phyloP scores from a whole-genome alignment of 2,329 filamentous ascomycete genomes.

The Chalara sp. region DNA sequence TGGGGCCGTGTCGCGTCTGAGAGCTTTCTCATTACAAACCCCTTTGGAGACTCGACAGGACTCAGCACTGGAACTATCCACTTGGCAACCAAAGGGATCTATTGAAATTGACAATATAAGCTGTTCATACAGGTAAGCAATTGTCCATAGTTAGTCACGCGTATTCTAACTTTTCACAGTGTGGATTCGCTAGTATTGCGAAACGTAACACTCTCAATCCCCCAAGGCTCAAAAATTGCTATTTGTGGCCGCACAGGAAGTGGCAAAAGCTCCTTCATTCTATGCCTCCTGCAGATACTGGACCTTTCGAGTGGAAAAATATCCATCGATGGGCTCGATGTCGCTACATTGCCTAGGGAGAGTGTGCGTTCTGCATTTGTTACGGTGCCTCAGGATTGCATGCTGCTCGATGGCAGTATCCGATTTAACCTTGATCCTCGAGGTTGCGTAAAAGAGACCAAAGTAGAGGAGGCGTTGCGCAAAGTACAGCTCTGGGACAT shows the following conservation, averaged over 20 bases:
- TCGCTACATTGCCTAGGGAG: constrained; percentile 74
- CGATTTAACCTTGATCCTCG: constrained; percentile 88
- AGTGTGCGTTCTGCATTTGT: constrained; percentile 86
- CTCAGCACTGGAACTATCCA: background rate
- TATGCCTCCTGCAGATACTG: constrained; percentile 83
- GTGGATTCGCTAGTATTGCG: background rate
- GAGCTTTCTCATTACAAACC: constrained; percentile 39
- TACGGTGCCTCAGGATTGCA: constrained; percentile 92
- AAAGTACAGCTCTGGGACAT: constrained; percentile 49
- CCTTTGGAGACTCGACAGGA: constrained; percentile 1
- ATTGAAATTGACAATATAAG: constrained; percentile 24
- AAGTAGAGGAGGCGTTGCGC: constrained; percentile 75
- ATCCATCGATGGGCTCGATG: constrained; percentile 77
- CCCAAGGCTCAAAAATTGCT: constrained; percentile 42
- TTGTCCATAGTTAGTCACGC: background rate
- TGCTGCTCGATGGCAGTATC: constrained; percentile 81
- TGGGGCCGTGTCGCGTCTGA: constrained; percentile 47
- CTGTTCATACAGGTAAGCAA: constrained; percentile 15
- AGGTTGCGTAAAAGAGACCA: constrained; percentile 71
- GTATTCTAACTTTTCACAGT: background rate
- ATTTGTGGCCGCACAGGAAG: constrained; percentile 44
- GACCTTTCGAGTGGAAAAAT: constrained; percentile 85
- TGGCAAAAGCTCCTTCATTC: constrained; percentile 84
- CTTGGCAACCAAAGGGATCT: constrained; percentile 13
- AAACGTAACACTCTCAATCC: constrained; percentile 50